These are phyloP conservation scores for Inonotus obliquus DNA, from an alignment of 1,284 basidiomycete genomes.

Conservation along the genomic window DNA sequence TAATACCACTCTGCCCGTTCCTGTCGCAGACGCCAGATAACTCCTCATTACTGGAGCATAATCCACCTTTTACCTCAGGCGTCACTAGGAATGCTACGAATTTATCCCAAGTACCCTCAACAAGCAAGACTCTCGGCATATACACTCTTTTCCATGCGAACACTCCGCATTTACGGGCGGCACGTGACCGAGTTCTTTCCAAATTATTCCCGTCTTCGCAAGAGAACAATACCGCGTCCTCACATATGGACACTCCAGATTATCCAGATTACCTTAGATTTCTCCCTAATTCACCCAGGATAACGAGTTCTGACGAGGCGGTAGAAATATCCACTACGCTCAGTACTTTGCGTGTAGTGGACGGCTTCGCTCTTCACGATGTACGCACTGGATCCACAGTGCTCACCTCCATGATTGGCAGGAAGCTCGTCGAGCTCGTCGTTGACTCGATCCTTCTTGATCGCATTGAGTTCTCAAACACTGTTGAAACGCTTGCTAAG, in stretches of 20 bases:
- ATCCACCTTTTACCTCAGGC: background rate
- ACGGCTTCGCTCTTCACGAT: slow-evolving; percentile 8
- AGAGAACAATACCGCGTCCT: background rate
- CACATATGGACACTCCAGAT: background rate
- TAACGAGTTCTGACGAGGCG: background rate
- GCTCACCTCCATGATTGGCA: background rate
- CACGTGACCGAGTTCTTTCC: slow-evolving; percentile 10
- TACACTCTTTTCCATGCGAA: slow-evolving; percentile 17
- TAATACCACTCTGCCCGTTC: too few species aligned
- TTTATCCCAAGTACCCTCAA: too few species aligned
- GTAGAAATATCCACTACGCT: background rate
- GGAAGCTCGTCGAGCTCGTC: slow-evolving; percentile 37
- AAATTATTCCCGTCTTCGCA: slow-evolving; percentile 5
- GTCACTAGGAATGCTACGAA: background rate
- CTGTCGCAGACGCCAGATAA: background rate
- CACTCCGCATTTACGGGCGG: slow-evolving; percentile 1
- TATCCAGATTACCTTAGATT: background rate
- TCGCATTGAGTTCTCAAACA: slow-evolving; percentile 6
- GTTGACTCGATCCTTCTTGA: slow-evolving; percentile 50
- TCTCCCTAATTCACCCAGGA: background rate
- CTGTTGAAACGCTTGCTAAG: background rate
- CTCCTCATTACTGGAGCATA: background rate
- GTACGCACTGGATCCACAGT: slow-evolving; percentile 1
- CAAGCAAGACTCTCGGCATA: slow-evolving; percentile 13
- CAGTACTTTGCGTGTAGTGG: background rate